A percentile compares a stretch with the other conserved stretches of the same genome.
Conservation (phyloP, 2,329 filamentous ascomycete genomes). For the Botrytis cinerea region DNA sequence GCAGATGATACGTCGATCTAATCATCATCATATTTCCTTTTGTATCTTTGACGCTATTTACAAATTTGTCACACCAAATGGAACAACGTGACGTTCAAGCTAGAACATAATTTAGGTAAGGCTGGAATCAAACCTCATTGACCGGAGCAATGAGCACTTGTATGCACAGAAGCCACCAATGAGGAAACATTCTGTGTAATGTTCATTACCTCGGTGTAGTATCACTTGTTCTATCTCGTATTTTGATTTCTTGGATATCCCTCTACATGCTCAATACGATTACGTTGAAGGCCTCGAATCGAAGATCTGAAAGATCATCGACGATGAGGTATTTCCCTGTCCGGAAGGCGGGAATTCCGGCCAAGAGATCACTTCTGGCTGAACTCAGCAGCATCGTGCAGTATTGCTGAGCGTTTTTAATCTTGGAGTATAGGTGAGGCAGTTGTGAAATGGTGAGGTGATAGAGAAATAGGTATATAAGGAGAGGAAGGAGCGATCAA, state of each 20-base stretch:
- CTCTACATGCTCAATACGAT: neutral
- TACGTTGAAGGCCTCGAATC: neutral
- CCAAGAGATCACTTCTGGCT: neutral
- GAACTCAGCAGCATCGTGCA: neutral
- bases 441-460: neutral
- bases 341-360: constrained; percentile 6
- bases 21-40: neutral
- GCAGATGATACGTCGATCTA: constrained; percentile 10
- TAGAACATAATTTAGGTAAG: constrained; percentile 5
- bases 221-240: constrained; percentile 16
- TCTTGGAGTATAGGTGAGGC: neutral
- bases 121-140: neutral
- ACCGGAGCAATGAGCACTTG: neutral
- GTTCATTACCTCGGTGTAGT: neutral
- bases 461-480: constrained; percentile 9
- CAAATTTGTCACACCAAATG: neutral
- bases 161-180: constrained; percentile 4
- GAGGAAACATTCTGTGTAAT: neutral
- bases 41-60: neutral
- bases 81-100: constrained; percentile 7
- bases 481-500: neutral
- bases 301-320: constrained; percentile 9
- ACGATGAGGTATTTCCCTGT: constrained; percentile 13
- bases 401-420: neutral
- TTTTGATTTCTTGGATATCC: neutral